Percentiles rank a stretch among this genome's conserved stretches.
Evolutionary conservation across 805 yeast species (phyloP).

Genomic region (Brettanomyces sp.): DNA sequence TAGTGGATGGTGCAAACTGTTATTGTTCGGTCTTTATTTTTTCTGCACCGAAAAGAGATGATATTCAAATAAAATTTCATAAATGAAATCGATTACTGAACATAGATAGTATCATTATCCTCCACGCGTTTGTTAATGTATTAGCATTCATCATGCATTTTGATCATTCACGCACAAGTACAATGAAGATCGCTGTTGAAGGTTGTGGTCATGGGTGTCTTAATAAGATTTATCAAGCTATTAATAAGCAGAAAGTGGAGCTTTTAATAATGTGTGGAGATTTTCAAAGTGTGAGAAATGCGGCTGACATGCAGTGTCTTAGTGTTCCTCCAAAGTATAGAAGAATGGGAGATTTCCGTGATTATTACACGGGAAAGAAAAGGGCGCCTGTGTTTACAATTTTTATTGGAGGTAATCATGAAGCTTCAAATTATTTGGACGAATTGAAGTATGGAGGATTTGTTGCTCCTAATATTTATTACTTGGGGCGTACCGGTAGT

Average conservation of each 20-base stretch:
- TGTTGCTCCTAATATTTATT: constrained; percentile 84
- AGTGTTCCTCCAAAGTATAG: constrained; percentile 75
- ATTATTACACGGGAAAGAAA: constrained; percentile 52
- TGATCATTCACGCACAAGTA: too few relatives aligned
- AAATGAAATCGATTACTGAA: too few relatives aligned
- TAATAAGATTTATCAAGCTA: constrained; percentile 39
- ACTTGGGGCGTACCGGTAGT: constrained; percentile 68
- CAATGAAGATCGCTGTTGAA: constrained; percentile 52
- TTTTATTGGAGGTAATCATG: constrained; percentile 94
- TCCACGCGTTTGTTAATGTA: too few relatives aligned
- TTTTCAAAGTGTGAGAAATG: constrained; percentile 69
- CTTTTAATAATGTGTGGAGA: constrained; percentile 82
- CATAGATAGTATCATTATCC: too few relatives aligned
- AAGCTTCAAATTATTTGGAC: constrained; percentile 67
- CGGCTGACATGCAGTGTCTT: constrained; percentile 56
- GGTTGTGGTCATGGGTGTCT: constrained; percentile 90
- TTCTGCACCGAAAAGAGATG: too few relatives aligned
- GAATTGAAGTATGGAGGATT: constrained; percentile 83
- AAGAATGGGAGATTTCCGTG: constrained; percentile 67
- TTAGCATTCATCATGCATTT: too few relatives aligned
- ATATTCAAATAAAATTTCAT: too few relatives aligned
- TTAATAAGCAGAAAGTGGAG: constrained; percentile 30
- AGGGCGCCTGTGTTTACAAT: constrained; percentile 70
- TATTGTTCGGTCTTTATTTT: too few relatives aligned
- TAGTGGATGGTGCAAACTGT: too few relatives aligned